Percentiles rank a stretch among this genome's conserved stretches.
These are phyloP conservation scores for Aspergillus bertholletiae DNA, from an alignment of 495 filamentous ascomycete genomes.

Conservation along the genomic window DNA sequence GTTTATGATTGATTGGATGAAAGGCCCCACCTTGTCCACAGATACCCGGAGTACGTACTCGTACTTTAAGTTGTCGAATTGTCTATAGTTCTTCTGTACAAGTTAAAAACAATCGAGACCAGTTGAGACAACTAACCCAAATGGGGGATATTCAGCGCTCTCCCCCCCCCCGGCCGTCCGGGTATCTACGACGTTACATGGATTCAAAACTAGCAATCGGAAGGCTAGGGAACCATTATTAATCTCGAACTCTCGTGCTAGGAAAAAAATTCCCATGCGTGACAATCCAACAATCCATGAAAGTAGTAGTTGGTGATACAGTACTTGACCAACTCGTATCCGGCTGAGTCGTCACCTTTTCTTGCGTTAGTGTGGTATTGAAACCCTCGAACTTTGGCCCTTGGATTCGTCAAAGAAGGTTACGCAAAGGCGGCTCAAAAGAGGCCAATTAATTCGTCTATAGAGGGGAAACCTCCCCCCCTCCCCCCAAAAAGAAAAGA, in stretches of 20 bases:
- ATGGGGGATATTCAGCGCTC: background rate
- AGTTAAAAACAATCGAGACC: no score
- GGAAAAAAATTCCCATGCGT: no score
- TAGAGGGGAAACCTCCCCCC: constrained; percentile 15
- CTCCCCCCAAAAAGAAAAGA: no score
- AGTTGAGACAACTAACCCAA: background rate
- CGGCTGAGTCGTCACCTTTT: background rate
- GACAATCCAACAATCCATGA: no score
- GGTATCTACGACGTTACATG: no score
- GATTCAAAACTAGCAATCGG: background rate
- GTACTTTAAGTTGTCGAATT: no score
- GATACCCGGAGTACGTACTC: no score
- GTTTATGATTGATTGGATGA: no score
- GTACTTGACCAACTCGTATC: constrained; percentile 5
- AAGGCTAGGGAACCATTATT: background rate
- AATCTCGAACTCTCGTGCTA: background rate
- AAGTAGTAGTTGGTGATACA: no score
- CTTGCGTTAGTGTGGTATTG: background rate
- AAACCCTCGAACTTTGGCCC: background rate
- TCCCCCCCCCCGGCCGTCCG: no score
- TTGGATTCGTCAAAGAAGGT: constrained; percentile 3
- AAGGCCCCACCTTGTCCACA: no score
- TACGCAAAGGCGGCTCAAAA: constrained; percentile 14
- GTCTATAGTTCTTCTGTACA: no score
- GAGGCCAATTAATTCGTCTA: background rate